Percentiles rank a stretch among this genome's conserved stretches.
These are phyloP conservation scores for Marchantia polymorpha DNA, from an alignment of 225 moss, liverwort and hornwort genomes.

Conservation along the genomic window DNA sequence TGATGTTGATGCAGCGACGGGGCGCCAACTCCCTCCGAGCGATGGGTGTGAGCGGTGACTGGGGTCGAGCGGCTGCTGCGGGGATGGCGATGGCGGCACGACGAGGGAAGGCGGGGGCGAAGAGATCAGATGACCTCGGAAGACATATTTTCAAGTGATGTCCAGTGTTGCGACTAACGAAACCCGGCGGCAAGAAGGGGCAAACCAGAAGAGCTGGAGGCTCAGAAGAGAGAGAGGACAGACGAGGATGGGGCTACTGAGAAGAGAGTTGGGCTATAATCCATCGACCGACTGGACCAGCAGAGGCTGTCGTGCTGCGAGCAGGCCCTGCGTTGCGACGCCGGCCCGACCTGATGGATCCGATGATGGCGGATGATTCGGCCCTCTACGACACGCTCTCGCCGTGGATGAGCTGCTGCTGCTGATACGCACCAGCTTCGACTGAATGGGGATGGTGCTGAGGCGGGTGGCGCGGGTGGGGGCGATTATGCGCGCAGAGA, in stretches of 20 bases:
- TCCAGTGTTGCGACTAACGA: slow-evolving; percentile 47
- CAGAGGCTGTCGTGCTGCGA: not conserved
- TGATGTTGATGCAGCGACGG: slow-evolving; percentile 11
- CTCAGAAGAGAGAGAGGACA: slow-evolving; percentile 60
- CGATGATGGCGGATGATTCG: not conserved
- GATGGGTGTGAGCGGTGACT: slow-evolving; percentile 21
- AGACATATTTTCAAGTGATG: slow-evolving; percentile 60
- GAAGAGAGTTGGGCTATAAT: slow-evolving; percentile 9
- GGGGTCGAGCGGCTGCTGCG: not conserved
- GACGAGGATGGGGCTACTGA: slow-evolving; percentile 25
- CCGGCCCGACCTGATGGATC: not conserved
- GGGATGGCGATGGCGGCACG: slow-evolving; percentile 24
- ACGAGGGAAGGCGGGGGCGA: slow-evolving; percentile 22
- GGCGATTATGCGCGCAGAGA: not conserved
- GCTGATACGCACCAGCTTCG: slow-evolving; percentile 8
- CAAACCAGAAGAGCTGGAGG: slow-evolving; percentile 35
- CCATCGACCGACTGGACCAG: slow-evolving; percentile 30
- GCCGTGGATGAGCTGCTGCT: not conserved
- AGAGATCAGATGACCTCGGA: slow-evolving; percentile 61
- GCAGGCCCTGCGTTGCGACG: not conserved
- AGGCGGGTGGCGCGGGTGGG: not conserved
- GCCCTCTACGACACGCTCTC: not conserved
- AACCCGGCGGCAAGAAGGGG: slow-evolving; percentile 16
- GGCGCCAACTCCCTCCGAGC: slow-evolving; percentile 24
- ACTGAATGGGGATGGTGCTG: not conserved